Conservation (phyloP, 2,329 filamentous ascomycete genomes). For the Penicillium italicum region DNA sequence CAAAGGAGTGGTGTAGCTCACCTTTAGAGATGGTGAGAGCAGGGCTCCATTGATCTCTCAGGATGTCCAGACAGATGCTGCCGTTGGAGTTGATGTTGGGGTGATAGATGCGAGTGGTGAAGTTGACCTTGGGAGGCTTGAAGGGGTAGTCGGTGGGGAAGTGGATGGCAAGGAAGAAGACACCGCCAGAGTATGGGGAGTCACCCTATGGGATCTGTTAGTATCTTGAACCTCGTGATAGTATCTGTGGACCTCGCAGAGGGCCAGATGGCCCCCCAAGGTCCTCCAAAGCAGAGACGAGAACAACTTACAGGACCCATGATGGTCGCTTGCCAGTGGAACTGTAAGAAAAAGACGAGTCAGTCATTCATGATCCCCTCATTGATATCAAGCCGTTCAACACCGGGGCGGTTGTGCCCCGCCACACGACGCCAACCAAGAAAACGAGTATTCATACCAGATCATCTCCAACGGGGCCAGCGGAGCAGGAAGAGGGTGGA, state of each 20-base stretch:
- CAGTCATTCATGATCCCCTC: constrained; percentile 14
- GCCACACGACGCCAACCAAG: constrained; percentile 18
- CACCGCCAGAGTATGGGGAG: constrained; percentile 95
- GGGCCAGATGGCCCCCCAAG: not conserved
- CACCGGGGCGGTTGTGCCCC: constrained; percentile 17
- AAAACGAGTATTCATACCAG: constrained; percentile 63
- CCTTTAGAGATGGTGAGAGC: constrained; percentile 98
- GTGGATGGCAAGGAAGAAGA: constrained; percentile 98
- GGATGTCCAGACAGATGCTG: constrained; percentile 97
- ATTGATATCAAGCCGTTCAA: constrained; percentile 4
- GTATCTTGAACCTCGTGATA: constrained; percentile 14
- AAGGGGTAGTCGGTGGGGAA: constrained; percentile 99
- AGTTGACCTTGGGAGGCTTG: constrained; percentile 99
- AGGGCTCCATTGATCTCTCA: constrained; percentile 98
- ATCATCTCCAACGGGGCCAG: constrained; percentile 94
- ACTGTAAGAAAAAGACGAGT: constrained; percentile 55
- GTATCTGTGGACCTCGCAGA: not conserved
- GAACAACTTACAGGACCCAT: constrained; percentile 87
- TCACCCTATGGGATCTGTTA: constrained; percentile 63
- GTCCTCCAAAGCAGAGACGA: not conserved
- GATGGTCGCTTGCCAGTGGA: constrained; percentile 99
- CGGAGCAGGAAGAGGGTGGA: constrained; percentile 97
- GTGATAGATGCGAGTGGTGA: constrained; percentile 99
- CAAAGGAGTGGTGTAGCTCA: constrained; percentile 41
- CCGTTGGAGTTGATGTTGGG: constrained; percentile 99